These are phyloP conservation scores for Zizania palustris DNA, from an alignment of 202 grass and related monocot genomes.

Conservation along the genomic window DNA sequence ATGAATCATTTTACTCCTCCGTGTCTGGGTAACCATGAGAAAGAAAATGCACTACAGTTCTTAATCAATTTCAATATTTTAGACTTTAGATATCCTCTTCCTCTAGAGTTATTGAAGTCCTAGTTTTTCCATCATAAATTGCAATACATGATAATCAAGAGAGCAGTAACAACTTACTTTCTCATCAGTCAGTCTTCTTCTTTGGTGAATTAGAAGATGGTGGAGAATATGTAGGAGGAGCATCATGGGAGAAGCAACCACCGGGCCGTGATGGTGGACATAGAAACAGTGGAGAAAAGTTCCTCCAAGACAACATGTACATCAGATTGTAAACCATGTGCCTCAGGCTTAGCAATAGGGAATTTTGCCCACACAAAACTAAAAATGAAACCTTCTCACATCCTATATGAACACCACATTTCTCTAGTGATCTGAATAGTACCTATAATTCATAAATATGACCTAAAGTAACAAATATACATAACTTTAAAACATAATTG, in stretches of 20 bases:
- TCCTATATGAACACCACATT: too few species aligned
- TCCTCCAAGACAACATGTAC: too few species aligned
- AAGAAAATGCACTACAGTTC: conserved; percentile 31
- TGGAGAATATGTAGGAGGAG: conserved; percentile 25
- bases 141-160: too few species aligned
- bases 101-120: neutral
- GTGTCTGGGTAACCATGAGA: conserved; percentile 78
- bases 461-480: too few species aligned
- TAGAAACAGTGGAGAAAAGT: too few species aligned
- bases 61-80: neutral
- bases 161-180: neutral
- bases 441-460: too few species aligned
- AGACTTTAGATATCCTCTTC: neutral
- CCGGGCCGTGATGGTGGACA: conserved; percentile 64
- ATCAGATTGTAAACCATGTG: too few species aligned
- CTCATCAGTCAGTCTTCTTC: conserved; percentile 42
- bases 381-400: too few species aligned
- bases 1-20: conserved; percentile 56
- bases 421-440: too few species aligned
- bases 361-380: too few species aligned
- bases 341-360: too few species aligned
- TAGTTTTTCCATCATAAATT: neutral
- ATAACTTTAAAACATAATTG: too few species aligned
- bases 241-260: conserved; percentile 68
- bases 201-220: conserved; percentile 38